Percentiles rank a stretch among this genome's conserved stretches.
Conservation (phyloP, 2,329 filamentous ascomycete genomes). For the Fusarium keratoplasticum region DNA sequence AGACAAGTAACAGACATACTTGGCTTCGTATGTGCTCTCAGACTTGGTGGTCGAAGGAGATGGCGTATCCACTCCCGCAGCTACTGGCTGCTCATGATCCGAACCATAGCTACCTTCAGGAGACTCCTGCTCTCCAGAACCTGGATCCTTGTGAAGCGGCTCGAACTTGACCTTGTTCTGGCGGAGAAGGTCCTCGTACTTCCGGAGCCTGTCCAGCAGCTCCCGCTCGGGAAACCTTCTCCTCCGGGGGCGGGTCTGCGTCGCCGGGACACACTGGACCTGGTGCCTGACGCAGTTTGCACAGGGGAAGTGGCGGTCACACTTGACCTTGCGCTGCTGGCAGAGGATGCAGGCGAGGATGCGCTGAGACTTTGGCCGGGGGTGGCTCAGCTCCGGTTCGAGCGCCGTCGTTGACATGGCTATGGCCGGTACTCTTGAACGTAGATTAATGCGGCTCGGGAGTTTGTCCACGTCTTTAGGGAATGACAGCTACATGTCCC, state of each 20-base stretch:
- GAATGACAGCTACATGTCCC: neutral
- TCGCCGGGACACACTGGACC: slow-evolving; percentile 57
- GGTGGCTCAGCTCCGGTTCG: neutral
- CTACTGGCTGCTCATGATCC: slow-evolving; percentile 17
- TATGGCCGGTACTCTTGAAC: neutral
- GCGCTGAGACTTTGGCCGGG: slow-evolving; percentile 39
- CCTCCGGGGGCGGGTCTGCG: slow-evolving; percentile 49
- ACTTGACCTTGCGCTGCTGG: slow-evolving; percentile 74
- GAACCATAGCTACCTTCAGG: neutral
- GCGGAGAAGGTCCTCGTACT: slow-evolving; percentile 68
- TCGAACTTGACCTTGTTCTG: slow-evolving; percentile 68
- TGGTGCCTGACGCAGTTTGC: slow-evolving; percentile 61
- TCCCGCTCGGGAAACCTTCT: slow-evolving; percentile 67
- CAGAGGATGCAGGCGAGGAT: slow-evolving; percentile 67
- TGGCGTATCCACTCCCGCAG: neutral
- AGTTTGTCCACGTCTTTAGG: neutral
- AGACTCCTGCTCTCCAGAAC: neutral
- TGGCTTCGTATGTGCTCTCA: slow-evolving; percentile 20
- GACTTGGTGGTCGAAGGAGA: slow-evolving; percentile 6
- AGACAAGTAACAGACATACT: slow-evolving; percentile 16
- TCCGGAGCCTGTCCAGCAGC: slow-evolving; percentile 65
- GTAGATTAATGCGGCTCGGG: neutral
- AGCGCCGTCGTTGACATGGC: slow-evolving; percentile 9
- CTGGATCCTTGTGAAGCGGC: slow-evolving; percentile 46
- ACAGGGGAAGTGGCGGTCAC: slow-evolving; percentile 70